Base-by-base conservation (phyloP, 306 rosid genomes). In the Purshia tridentata region DNA sequence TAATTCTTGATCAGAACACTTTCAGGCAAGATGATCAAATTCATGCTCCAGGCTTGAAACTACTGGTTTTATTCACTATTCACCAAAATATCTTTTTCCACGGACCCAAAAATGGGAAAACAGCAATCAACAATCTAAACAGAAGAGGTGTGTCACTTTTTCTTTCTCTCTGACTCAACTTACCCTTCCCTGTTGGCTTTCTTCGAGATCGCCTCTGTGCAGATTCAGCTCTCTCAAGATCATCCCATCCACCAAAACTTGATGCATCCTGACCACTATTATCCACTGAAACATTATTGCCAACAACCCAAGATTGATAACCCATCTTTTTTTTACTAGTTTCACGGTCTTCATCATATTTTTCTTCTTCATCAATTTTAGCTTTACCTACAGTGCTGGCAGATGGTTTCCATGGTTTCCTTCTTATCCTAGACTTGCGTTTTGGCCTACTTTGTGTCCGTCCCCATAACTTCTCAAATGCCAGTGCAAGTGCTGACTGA, bases 171-270 rank as follows among this genome's bases (percentile, higher is more conserved):
- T 84, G 74, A 72, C 95, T 89, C 84, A 94, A 81, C 83, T 86
- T 91, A 41, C 92, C 84, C 71, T 57, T 81, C 44, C 78, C 87
- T 56, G 22, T 55, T 3, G 85, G 20, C 51, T 58, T 78, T 54
- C 77, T 82, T 52, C 51, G 74, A 65, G 88, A 76, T 15, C 85
- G 53, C 72, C 86, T 84, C 54, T 60, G 58, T 9, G 77, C 44
- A 3, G 79, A 72, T 78, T 87, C 74, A 67, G 56, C 62, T 81
- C 89, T 75, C 70, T 89, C 97, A 65, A 94, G 80, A 72, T 94
- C 96, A 74, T 91, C 99, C 99, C 97, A 94, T 66, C 99, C 99
- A 41, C 99, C 97, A 49, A 85, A 84, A 51, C 81, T 65, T 9
- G 78, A 65, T 13, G 69, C 77, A 74, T 53, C 74, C 72, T 4